Base-by-base conservation (phyloP, 163 green algal species). In the Chlorella variabilis region DNA sequence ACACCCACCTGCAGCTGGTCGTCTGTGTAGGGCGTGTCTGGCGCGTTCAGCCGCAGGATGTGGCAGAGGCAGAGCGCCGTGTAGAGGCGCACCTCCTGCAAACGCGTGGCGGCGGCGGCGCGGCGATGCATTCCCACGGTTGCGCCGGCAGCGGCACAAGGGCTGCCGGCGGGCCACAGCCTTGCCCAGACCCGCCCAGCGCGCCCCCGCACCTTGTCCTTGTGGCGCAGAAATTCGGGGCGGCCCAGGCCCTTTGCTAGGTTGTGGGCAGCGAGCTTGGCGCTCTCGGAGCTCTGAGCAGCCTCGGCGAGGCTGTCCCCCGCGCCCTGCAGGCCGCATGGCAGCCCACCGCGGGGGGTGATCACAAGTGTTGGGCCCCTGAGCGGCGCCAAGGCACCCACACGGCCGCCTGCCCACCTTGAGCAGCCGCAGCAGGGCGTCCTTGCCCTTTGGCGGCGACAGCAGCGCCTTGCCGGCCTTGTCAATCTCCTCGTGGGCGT, bases 21-120 rank as follows among this genome's bases (percentile, higher is more conserved):
- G 27, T 91, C 83, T 21, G 77, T 85, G 78, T 89, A 95, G 3
- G 91, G 92, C 5, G 83, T 87, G 2, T 95, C 91, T 29, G 92
- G 91, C 4, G 91, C 91, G 51, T 90, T 88, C 1, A 94, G 77
- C 20, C 87, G 84, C 38, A 95, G 78, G n/a, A 93, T 67, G 38
- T 94, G 85, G 21, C 77, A 81, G 11, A 91, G 38, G 80, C 89
- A 93, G 4, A 83, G 75, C 27, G 87, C 86, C 8, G 68, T 65
- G 61, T 87, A 91, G 2, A 93, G 81, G 41, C 83, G 88, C 27
- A 93, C 86, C 51, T 95, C 92, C 89, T 94, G 89, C 77, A 71
- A 17, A 13, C 54, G 23, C 34, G 39, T 38, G 66, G 36, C 66
- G 25, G 39, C 39, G 66, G 39, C 8, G 25, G 66, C 34, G 33